These are phyloP conservation scores for Blastocystis sp. DNA, from an alignment of 352 stramenopile genomes.

Conservation along the genomic window DNA sequence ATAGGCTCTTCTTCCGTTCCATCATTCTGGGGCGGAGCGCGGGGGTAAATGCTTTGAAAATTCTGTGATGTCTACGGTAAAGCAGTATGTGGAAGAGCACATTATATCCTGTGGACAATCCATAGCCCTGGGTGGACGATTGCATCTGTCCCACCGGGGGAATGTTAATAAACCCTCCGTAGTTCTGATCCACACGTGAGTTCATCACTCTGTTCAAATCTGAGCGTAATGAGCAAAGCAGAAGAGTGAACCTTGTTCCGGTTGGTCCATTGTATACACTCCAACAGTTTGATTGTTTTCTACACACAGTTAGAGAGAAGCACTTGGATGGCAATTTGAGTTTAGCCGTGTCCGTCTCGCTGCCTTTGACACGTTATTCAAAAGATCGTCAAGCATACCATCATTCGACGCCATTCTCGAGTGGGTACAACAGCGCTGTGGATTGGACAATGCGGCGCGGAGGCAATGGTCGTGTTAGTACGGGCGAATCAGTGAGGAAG, in stretches of 20 bases:
- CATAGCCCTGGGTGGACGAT: neutral
- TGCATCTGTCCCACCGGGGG: neutral
- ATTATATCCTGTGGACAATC: neutral
- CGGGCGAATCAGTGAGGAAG: neutral
- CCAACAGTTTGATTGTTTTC: slow-evolving; percentile 26
- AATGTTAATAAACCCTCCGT: slow-evolving; percentile 49
- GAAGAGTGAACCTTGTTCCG: neutral
- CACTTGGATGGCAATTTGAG: neutral
- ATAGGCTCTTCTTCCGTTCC: slow-evolving; percentile 81
- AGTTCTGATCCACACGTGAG: slow-evolving; percentile 10
- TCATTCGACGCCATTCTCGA: slow-evolving; percentile 26
- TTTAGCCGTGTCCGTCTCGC: neutral
- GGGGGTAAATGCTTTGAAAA: slow-evolving; percentile 39
- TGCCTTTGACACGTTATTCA: neutral
- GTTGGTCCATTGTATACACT: slow-evolving; percentile 25
- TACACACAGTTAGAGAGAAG: neutral
- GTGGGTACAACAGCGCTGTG: neutral
- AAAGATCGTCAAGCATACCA: slow-evolving; percentile 3
- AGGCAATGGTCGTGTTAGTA: slow-evolving; percentile 11
- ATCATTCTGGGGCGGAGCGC: slow-evolving; percentile 20
- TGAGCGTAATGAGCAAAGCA: neutral
- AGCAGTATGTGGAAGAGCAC: neutral
- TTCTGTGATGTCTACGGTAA: slow-evolving; percentile 5
- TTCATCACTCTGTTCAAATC: slow-evolving; percentile 21
- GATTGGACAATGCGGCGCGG: slow-evolving; percentile 3